A percentile compares a stretch with the other conserved stretches of the same genome.
These are phyloP conservation scores for Brassica carinata DNA, from an alignment of 345 rosid species.

Conservation along the genomic window DNA sequence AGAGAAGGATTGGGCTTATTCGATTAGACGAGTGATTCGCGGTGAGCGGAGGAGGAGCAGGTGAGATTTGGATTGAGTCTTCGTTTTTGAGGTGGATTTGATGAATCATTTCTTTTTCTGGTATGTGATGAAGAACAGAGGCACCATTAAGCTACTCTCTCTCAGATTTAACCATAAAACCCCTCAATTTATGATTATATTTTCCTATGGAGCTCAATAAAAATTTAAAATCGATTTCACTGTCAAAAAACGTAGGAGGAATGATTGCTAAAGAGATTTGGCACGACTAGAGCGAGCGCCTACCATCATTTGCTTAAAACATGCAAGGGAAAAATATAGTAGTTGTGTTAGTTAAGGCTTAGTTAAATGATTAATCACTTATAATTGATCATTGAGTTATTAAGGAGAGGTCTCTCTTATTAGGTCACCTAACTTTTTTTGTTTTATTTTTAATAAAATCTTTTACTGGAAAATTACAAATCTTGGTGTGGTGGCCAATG, in stretches of 20 bases:
- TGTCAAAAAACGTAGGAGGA: conserved; percentile 29
- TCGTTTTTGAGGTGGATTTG: conserved; percentile 25
- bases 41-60: conserved; percentile 43
- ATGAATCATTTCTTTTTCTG: conserved; percentile 30
- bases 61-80: conserved; percentile 35
- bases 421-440: conserved; percentile 46
- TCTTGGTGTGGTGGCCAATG: conserved; percentile 36
- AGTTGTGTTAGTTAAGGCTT: conserved; percentile 20
- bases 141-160: conserved; percentile 25
- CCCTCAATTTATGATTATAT: background rate
- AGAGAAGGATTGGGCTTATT: conserved; percentile 65
- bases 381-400: conserved; percentile 10
- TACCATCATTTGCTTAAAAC: conserved; percentile 22
- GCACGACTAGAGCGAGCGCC: conserved; percentile 21
- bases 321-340: background rate
- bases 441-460: background rate
- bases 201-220: conserved; percentile 35
- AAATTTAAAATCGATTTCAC: conserved; percentile 29
- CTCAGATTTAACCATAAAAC: conserved; percentile 24
- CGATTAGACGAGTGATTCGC: conserved; percentile 42
- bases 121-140: conserved; percentile 36
- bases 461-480: conserved; percentile 3
- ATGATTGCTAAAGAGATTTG: conserved; percentile 44
- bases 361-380: conserved; percentile 20
- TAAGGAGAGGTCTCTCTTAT: conserved; percentile 17